Base-by-base conservation (phyloP, 306 rosid genomes). In the Ochetophila trinervis region DNA sequence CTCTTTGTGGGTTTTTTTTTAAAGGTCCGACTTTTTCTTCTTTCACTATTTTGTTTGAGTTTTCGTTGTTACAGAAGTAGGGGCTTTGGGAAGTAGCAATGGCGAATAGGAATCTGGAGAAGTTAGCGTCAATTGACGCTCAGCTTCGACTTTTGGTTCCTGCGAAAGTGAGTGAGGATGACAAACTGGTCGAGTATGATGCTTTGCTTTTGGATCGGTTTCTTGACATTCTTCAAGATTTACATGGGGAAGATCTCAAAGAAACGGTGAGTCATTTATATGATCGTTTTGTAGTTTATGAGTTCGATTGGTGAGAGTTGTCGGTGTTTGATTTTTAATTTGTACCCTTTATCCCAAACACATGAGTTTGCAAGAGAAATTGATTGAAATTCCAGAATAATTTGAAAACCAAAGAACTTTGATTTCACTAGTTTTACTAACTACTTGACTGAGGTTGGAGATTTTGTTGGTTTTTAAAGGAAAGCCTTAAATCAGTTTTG, bases 151-250 rank as follows among this genome's bases (percentile, higher is more conserved):
- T 72, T 62, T 79, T 94, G 74, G 97, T 72, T 54, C 99, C 99
- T 0, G 79, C 80, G 10, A 90, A 82, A 85, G 97, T 94, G 58
- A 90, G 99, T 54, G 99, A 94, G 74, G 99, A 94, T 68, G 99
- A 94, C 67, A 87, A 94, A 67, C 83, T 93, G 68, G 65, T 93
- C 66, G 97, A 93, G 84, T 93, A 93, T 60, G 99, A 90, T 74
- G 99, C 99, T 67, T 61, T 94, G 48, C 84, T 90, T 56, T 60
- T 94, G 80, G 97, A 94, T 90, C 99, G 99, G 47, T 94, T 94
- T 68, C 88, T 94, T 69, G 99, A 94, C 63, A 90, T 94, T 76
- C 99, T 94, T n/a, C 96, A 94, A 54, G 96, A 94, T 84, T 86
- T 94, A 53, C 99, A 94, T 59, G 99, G 99, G 12, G 99, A 88